Base-by-base conservation (phyloP, 1,139 yeast species). In the Suhomyces maxii region DNA sequence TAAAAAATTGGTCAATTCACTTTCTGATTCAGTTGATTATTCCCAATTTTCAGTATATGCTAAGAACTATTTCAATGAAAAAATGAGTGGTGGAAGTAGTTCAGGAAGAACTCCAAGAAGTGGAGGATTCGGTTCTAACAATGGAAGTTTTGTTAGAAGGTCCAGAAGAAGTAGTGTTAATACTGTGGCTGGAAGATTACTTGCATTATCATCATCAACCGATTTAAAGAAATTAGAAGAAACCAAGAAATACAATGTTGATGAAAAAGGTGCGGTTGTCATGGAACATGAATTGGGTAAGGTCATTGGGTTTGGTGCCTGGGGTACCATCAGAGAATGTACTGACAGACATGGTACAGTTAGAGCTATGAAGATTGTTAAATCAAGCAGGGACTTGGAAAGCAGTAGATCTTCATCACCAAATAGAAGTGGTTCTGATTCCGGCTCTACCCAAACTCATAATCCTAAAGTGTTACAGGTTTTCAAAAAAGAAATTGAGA, bases 251-350 rank as follows among this genome's bases (percentile, higher is more conserved):
- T 53, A 52, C 14, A 72, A 75, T 53, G 72, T 72, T 1, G 86
- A 83, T 56, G 87, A 83, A 52, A 75, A 76, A 50, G 91, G 89
- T 0, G 82, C 85, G 7, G 57, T 73, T 9, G 79, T 86, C 0
- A 58, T 84, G 70, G 80, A 77, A 9, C 82, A 84, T 66, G 78
- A 70, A 36, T 60, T 86, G 36, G 96, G 96, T 0, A 83, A 82
- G 54, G 79, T 86, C n/a, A 84, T 90, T 52, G 97, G 97, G 0
- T 82, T 80, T 60, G 98, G 98, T 8, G 96, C 97, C 0, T 90
- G 95, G 86, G 95, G 96, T 3, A 80, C 86, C 32, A 86, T 91
- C n/a, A 71, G 96, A 50, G 95, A 87, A 61, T 89, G 95, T 52
- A 59, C 58, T 39, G 68, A 63, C 31, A 44, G 53, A 18, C 65